Evolutionary conservation across 1,284 basidiomycete species (phyloP), one percentile per base, ranked within the genome.

Genomic region (Austroboletus niveus): DNA sequence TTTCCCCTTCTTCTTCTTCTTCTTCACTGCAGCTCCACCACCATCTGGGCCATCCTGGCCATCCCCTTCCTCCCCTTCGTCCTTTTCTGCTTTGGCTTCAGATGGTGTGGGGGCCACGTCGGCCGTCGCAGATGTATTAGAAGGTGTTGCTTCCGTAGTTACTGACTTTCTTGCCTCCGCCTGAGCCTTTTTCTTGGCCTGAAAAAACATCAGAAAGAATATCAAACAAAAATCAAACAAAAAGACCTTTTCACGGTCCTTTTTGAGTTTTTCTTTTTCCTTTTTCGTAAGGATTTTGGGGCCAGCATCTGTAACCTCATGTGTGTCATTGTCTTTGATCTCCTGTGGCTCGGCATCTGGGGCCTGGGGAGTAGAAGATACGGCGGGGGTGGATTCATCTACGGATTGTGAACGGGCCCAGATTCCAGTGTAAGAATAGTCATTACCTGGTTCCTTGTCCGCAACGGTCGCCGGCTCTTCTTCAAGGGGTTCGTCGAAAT

Each of bases 131-230:
- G 49, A 22, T 60, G 54, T 57, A 52, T 52, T 61, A 55, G 47
- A 64, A 9, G 69, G 68, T 5, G 73, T n/a, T 20, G 31, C 30
- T 31, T 53, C 57, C 2, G 44, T 20, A 1, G 34, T 30, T 42
- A 38, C 17, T 22, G 41, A 66, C 71, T 94, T 94, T 73, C 94
- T 96, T 9, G 87, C 87, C 35, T 88, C 91, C 15, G 88, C 88
- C 69, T 94, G 92, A 10, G 89, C 92, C 70, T 96, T 96, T 77
- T 96, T 98, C 79, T 94, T 96, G 0, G 91, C 93, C 92, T 94
- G 65, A 5, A 42, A 44, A 24, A 52, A 47, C 17, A 51, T 51
- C 54, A 58, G 50, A 36, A 30, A 35, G 50, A 53, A 42, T 22
- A 9, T 35, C 42, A 45, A 46, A 31, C 27, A 27, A 51, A 44